Evolutionary conservation across 1,284 basidiomycete species (phyloP), one percentile per base, ranked within the genome.

Genomic region (Porodaedalea pini): DNA sequence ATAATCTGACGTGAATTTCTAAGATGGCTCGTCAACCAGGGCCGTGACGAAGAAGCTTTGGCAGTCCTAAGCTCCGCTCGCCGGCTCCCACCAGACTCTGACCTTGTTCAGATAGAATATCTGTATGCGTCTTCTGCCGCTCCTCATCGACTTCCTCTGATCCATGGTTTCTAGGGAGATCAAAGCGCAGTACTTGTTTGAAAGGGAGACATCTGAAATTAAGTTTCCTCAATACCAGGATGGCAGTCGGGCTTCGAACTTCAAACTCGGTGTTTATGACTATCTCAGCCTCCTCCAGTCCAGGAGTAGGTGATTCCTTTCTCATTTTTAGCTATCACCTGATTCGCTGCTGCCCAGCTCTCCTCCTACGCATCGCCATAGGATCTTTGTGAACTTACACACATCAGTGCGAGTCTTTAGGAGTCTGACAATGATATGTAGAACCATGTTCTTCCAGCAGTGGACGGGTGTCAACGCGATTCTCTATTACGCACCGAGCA

Each of bases 61-160:
- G 65, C 67, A 4, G 85, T 85, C 7, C 77, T 92, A 13, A 83
- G 86, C 64, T 71, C 69, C 34, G 82, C 86, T 6, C 83, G 90
- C 37, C 67, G 73, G 6, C 71, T 82, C 13, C 75, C 83, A 2
- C 71, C 78, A 6, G 79, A 87, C 53, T 74, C 80, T 21, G 83
- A 88, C 17, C 70, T 86, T 8, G 83, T 92, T 5, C 83, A 88
- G 62, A 85, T 90, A 62, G 90, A 93, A 65, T 92, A 85, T 72
- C 75, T 91, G 80, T 85, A 48, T 10, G 53, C 55, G 17, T 40
- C 32, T 43, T 34, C 23, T 56, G 44, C 19, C 25, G 2, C 17
- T 27, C 27, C 23, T 31, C 39, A 21, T 37, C 41, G 47, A 17
- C 17, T 45, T 17, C 31, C 11, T n/a, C 25, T 47, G 10, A 47